Evolutionary conservation across 306 rosid species (phyloP), one percentile per base, ranked within the genome.

Genomic region (Dryas octopetala): DNA sequence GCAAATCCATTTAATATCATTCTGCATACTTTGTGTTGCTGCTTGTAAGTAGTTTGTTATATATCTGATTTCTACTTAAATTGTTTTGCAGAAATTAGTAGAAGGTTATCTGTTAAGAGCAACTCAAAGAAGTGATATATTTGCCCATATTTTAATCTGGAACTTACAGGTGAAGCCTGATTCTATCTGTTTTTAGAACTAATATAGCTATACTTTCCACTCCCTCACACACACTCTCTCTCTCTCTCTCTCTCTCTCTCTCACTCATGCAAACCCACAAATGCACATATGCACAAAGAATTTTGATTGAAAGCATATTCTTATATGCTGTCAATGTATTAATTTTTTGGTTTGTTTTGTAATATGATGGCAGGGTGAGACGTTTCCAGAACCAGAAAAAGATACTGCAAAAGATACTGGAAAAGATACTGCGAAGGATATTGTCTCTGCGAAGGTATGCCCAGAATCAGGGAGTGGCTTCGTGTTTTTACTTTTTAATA

Each of bases 31-130:
- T 66, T 71, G 65, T 67, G 70, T 74, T 32, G 59, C 17, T 55
- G 49, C 77, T 43, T 43, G 45, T 62, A 48, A 65, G 41, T 16
- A 26, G 68, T 73, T 17, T 51, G 71, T 11, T 40, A 48, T 64
- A 28, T 28, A 79, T 76, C 70, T 76, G 44, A 73, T 80, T 62
- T 61, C 26, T 81, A 23, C 12, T 45, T 83, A 12, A 78, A 14
- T 63, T 59, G 14, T 85, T 79, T 77, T 90, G 71, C 97, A 95
- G 99, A 89, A 32, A 74, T 85, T 95, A 78, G 99, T 95, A 4
- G 97, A 95, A 85, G 99, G 99, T 41, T 95, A 92, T 88, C 86
- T 95, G 78, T 97, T 95, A 17, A 92, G 99, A 88, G 97, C 96
- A 84, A 82, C 97, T 80, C 96, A 91, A 80, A 79, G 99, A 84